Percentiles rank a stretch among this genome's conserved stretches.
Conservation (phyloP, 441 rosid genomes). For the Brassica balearica region DNA sequence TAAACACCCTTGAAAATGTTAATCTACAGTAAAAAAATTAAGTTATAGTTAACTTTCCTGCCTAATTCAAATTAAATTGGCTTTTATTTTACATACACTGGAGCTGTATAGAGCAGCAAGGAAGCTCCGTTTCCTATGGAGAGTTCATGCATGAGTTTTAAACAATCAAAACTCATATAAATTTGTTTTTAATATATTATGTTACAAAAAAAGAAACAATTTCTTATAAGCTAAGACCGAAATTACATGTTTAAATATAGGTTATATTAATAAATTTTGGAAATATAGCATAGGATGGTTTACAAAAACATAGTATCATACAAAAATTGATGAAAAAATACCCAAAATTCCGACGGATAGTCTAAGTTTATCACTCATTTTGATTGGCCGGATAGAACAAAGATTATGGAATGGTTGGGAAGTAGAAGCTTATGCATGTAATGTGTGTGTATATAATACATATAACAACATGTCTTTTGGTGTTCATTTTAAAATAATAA, state of each 20-base stretch:
- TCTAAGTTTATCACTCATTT: slow-evolving; percentile 68
- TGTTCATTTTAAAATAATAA: slow-evolving; percentile 22
- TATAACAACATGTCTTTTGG: slow-evolving; percentile 24
- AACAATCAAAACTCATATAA: background rate
- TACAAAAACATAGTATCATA: background rate
- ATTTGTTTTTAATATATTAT: background rate
- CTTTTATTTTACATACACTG: slow-evolving; percentile 55
- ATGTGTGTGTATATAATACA: slow-evolving; percentile 9
- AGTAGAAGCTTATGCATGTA: slow-evolving; percentile 24
- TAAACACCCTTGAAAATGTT: slow-evolving; percentile 70
- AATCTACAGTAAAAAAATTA: slow-evolving; percentile 49
- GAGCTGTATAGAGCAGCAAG: slow-evolving; percentile 70
- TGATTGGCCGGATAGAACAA: slow-evolving; percentile 31
- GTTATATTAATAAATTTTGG: background rate
- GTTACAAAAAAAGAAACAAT: background rate
- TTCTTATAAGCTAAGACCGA: slow-evolving; percentile 16
- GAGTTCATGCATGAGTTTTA: background rate
- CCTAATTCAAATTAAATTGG: background rate
- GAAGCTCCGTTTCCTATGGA: slow-evolving; percentile 80
- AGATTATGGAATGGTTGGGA: slow-evolving; percentile 15
- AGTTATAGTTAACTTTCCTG: background rate
- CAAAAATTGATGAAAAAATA: slow-evolving; percentile 25
- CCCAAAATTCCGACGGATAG: slow-evolving; percentile 67
- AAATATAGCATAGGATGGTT: background rate
- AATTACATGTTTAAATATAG: background rate